phyloP scores from a whole-genome alignment of 495 filamentous ascomycete species.

The Rusavskia elegans region DNA sequence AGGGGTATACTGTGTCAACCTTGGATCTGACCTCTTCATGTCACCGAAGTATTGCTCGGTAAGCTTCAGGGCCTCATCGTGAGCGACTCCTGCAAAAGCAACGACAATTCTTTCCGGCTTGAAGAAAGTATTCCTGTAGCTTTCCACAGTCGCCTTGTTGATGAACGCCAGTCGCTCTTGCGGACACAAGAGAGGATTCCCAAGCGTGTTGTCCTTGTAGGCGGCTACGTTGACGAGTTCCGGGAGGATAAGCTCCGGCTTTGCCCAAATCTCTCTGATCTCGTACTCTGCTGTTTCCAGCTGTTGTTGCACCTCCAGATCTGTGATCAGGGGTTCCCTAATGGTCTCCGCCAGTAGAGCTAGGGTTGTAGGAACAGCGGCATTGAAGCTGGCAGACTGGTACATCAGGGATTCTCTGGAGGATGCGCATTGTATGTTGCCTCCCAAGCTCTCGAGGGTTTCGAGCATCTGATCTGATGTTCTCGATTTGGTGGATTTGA shows the following conservation, averaged over 20 bases:
- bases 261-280: constrained; percentile 94
- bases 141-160: constrained; percentile 52
- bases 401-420: constrained; percentile 97
- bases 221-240: constrained; percentile 91
- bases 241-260: constrained; percentile 88
- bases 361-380: constrained; percentile 66
- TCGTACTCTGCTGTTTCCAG: constrained; percentile 87
- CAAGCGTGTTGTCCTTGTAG: constrained; percentile 87
- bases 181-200: constrained; percentile 85
- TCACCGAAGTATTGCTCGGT: constrained; percentile 80
- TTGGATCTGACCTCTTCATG: constrained; percentile 41
- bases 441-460: constrained; percentile 68
- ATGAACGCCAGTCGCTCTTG: constrained; percentile 67
- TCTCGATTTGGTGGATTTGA: constrained; percentile 72
- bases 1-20: constrained; percentile 25
- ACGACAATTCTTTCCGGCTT: constrained; percentile 82
- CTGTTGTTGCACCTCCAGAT: constrained; percentile 75
- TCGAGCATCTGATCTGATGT: constrained; percentile 77
- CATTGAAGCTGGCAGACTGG: constrained; percentile 95
- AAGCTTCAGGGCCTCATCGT: constrained; percentile 62
- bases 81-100: constrained; percentile 84
- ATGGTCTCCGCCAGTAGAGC: constrained; percentile 90
- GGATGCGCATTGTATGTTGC: constrained; percentile 91
- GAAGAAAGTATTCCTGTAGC: constrained; percentile 74
- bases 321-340: constrained; percentile 72